Evolutionary conservation across 495 filamentous ascomycete genomes (phyloP), one percentile per base, ranked within the genome.

Genomic region (Hypoxylon perforatum): DNA sequence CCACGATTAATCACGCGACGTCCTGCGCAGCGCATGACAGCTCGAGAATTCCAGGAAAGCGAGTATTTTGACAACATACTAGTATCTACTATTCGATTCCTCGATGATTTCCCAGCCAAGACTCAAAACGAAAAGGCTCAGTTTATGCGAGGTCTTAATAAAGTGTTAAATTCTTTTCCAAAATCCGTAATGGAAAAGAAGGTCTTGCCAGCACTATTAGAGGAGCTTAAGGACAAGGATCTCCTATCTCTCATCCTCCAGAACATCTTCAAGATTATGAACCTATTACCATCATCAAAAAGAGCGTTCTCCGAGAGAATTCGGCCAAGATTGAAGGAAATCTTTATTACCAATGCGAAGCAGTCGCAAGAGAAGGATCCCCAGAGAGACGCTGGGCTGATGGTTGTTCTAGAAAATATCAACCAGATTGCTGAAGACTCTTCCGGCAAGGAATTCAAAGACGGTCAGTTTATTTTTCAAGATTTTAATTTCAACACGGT

Each of bases 11-110:
- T 98, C 58, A 94, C 95, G 0, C 84, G 96, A 55, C 82, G 92
- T 50, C 92, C 95, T 0, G 91, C 92, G 1, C 89, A 95, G 68
- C 85, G 95, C 25, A 87, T 96, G 81, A 94, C 87, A 55, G 96
- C 94, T 35, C 86, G 88, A 51, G 94, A 97, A 65, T 98, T 99
- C 61, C 94, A 99, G 72, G 87, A 97, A 73, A 93, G 92, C 60
- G 86, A 88, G 61, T 99, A 96, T 73, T 99, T 99, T 65, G 92
- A 98, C 75, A 98, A 97, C 73, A 93, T 97, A 50, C 82, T 99
- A 19, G 91, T 99, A 22, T 95, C 93, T 1, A 95, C 96, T 0
- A 93, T 99, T 52, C 93, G 96, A 21, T 99, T 98, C 70, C 79
- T 99, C 21, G 95, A 99, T 63, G 82, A 86, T 0, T 84, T 99